These are phyloP conservation scores for Ajuga chamaepitys DNA, from an alignment of 257 asterid species.

Conservation along the genomic window DNA sequence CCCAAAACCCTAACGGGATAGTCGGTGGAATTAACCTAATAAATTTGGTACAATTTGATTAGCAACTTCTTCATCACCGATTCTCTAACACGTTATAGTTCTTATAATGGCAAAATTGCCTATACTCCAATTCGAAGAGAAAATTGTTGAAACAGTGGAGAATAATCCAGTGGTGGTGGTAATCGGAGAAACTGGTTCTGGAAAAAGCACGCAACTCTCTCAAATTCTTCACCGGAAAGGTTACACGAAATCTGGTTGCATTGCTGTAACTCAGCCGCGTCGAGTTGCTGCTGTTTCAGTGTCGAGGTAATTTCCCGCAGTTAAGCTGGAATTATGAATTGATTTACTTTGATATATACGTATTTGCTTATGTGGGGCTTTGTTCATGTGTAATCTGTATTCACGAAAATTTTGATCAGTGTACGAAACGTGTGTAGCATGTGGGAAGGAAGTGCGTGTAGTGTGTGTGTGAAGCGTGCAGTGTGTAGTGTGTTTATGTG, in stretches of 20 bases:
- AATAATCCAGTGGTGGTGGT: slow-evolving; percentile 65
- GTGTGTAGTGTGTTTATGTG: too few relatives aligned
- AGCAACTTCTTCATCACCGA: too few relatives aligned
- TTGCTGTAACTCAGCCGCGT: slow-evolving; percentile 96
- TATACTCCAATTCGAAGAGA: slow-evolving; percentile 73
- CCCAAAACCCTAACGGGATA: too few relatives aligned
- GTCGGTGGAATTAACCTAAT: too few relatives aligned
- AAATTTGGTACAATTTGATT: too few relatives aligned
- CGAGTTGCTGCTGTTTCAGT: slow-evolving; percentile 95
- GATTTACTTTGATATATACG: neutral
- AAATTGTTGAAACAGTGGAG: slow-evolving; percentile 67
- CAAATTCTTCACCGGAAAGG: slow-evolving; percentile 79
- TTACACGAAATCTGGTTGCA: slow-evolving; percentile 63
- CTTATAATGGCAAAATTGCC: slow-evolving; percentile 62
- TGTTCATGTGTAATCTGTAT: neutral
- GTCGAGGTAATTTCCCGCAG: too few relatives aligned
- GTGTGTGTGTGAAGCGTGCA: too few relatives aligned
- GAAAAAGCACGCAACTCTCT: slow-evolving; percentile 92
- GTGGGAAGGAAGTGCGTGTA: too few relatives aligned
- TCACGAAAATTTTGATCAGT: too few relatives aligned
- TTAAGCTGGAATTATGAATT: too few relatives aligned
- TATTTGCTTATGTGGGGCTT: neutral
- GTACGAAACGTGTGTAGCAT: too few relatives aligned
- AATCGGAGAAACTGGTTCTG: slow-evolving; percentile 95
- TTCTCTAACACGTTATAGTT: too few relatives aligned